Percentiles rank a stretch among this genome's conserved stretches.
Conservation (phyloP, 1,139 yeast species). For the Taphrina communis region DNA sequence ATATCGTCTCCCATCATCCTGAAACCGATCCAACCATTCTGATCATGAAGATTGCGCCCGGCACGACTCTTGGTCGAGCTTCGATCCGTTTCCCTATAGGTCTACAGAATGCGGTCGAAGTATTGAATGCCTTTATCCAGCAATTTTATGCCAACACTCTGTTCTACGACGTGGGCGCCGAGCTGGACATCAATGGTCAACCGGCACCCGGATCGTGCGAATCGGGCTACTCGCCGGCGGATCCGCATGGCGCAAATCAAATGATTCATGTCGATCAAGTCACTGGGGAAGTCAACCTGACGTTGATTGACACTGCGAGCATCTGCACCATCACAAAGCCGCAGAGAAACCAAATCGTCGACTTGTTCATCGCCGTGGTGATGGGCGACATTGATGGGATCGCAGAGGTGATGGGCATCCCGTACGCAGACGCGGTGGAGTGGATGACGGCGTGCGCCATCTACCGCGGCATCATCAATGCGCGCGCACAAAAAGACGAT, state of each 20-base stretch:
- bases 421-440: slow-evolving; percentile 1
- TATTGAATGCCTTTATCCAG: slow-evolving; percentile 13
- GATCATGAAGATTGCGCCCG: slow-evolving; percentile 25
- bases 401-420: slow-evolving; percentile 13
- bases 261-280: slow-evolving; percentile 24
- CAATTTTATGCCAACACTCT: slow-evolving; percentile 22
- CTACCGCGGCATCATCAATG: slow-evolving; percentile 9
- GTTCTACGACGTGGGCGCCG: slow-evolving; percentile 6
- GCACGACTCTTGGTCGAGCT: slow-evolving; percentile 26
- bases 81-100: slow-evolving; percentile 25
- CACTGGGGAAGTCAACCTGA: slow-evolving; percentile 11
- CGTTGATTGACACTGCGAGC: slow-evolving; percentile 23
- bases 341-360: slow-evolving; percentile 24
- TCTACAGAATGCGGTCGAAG: slow-evolving; percentile 20
- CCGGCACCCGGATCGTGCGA: background rate
- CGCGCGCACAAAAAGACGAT: background rate
- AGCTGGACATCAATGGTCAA: background rate
- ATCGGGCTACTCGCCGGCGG: slow-evolving; percentile 18
- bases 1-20: slow-evolving; percentile 18
- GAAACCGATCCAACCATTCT: slow-evolving; percentile 15
- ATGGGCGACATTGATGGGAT: slow-evolving; percentile 21
- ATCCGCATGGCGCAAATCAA: slow-evolving; percentile 22
- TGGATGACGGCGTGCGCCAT: slow-evolving; percentile 13
- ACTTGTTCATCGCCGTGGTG: slow-evolving; percentile 22
- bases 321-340: slow-evolving; percentile 23